Evolutionary conservation across 2,329 filamentous ascomycete genomes (phyloP).

Genomic region (Exophiala mesophila): DNA sequence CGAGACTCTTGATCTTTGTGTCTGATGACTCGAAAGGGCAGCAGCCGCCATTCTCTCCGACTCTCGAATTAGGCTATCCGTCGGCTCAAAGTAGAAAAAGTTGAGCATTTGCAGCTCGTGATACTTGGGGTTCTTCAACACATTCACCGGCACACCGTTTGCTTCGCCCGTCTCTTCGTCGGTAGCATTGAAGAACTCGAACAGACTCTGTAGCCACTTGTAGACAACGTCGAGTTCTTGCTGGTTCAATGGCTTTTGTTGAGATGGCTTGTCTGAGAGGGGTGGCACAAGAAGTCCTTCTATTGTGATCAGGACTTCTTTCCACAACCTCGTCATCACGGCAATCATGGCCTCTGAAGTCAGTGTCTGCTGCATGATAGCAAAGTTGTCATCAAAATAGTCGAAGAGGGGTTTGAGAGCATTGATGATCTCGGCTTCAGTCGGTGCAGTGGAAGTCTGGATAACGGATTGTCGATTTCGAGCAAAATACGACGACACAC

Average conservation of each 20-base stretch:
- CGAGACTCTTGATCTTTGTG: conserved; percentile 61
- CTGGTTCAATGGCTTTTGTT: conserved; percentile 74
- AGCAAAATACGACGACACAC: conserved; percentile 63
- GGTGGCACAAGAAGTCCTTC: conserved; percentile 88
- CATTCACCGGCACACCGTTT: conserved; percentile 81
- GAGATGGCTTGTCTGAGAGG: conserved; percentile 87
- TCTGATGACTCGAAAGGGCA: conserved; percentile 71
- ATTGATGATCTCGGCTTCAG: conserved; percentile 69
- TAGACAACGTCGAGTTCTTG: conserved; percentile 93
- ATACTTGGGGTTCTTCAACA: conserved; percentile 96
- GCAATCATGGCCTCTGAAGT: conserved; percentile 96
- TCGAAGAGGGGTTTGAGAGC: conserved; percentile 79
- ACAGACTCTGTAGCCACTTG: conserved; percentile 84
- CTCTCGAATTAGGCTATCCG: conserved; percentile 86
- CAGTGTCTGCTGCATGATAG: conserved; percentile 95
- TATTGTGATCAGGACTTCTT: conserved; percentile 89
- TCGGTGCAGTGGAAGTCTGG: conserved; percentile 50
- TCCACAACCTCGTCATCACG: conserved; percentile 97
- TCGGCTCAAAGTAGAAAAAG: conserved; percentile 97
- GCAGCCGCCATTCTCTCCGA: conserved; percentile 93
- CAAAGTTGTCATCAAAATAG: conserved; percentile 98
- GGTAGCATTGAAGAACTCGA: conserved; percentile 90
- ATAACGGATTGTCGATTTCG: conserved; percentile 41
- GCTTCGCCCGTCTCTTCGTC: conserved; percentile 80
- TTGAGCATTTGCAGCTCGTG: conserved; percentile 93